A percentile compares a stretch with the other conserved stretches of the same genome.
Conservation (phyloP, 2,329 filamentous ascomycete species). For the Paraphaeosphaeria sporulosa region DNA sequence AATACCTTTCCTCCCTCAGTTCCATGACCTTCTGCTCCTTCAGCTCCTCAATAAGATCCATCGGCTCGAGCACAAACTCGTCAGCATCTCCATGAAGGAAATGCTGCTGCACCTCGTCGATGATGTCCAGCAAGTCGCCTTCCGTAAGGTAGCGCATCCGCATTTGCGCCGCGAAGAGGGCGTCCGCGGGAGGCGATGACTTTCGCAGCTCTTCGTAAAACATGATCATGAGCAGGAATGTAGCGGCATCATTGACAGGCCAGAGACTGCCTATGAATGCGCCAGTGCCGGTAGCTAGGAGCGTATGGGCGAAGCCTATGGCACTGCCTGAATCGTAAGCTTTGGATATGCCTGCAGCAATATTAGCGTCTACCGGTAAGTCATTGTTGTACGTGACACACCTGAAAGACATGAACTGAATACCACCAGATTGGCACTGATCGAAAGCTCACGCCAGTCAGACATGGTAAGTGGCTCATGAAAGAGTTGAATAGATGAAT, state of each 20-base stretch:
- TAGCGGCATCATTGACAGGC: slow-evolving; percentile 19
- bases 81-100: slow-evolving; percentile 1
- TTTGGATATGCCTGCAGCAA: slow-evolving; percentile 14
- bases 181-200: slow-evolving; percentile 11
- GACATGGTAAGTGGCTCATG: slow-evolving; percentile 16
- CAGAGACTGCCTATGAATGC: slow-evolving; percentile 22
- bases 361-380: not conserved
- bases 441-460: slow-evolving; percentile 16
- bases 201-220: slow-evolving; percentile 20
- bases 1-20: slow-evolving; percentile 18
- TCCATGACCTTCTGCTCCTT: slow-evolving; percentile 11
- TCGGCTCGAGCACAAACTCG: slow-evolving; percentile 12
- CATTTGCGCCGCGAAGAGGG: slow-evolving; percentile 14
- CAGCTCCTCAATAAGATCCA: slow-evolving; percentile 13
- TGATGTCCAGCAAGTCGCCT: slow-evolving; percentile 10
- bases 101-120: slow-evolving; percentile 10
- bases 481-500: slow-evolving; percentile 18
- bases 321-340: slow-evolving; percentile 19
- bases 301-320: slow-evolving; percentile 18
- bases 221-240: slow-evolving; percentile 20
- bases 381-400: not conserved
- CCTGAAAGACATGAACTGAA: slow-evolving; percentile 22
- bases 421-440: slow-evolving; percentile 19
- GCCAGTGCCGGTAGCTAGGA: slow-evolving; percentile 17
- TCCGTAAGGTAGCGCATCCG: slow-evolving; percentile 15